Evolutionary conservation across 192 early-diverging fungal species (phyloP).

Genomic region (Mortierella alpina): DNA sequence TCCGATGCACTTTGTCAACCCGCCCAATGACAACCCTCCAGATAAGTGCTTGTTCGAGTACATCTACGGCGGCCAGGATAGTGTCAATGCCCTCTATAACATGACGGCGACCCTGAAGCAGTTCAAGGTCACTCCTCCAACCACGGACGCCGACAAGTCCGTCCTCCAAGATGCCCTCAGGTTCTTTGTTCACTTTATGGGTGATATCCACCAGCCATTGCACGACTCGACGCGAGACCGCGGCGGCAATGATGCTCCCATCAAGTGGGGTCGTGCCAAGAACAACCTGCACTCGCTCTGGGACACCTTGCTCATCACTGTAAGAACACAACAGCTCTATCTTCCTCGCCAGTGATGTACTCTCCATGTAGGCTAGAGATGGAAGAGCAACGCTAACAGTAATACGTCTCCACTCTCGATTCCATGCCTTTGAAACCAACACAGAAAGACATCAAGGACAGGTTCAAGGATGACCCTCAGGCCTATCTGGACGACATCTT

Average conservation of each 20-base stretch:
- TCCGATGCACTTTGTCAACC: conserved; percentile 46
- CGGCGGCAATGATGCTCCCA: conserved; percentile 43
- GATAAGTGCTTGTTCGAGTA: conserved; percentile 34
- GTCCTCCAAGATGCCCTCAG: conserved; percentile 38
- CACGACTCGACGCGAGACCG: conserved; percentile 39
- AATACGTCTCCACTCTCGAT: background rate
- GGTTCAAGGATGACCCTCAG: conserved; percentile 27
- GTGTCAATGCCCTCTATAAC: conserved; percentile 55
- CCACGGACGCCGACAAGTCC: background rate
- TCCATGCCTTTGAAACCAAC: background rate
- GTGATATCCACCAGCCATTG: conserved; percentile 61
- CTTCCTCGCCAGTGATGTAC: too few relatives aligned
- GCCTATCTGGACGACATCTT: conserved; percentile 47
- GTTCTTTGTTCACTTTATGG: conserved; percentile 61
- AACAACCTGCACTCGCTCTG: conserved; percentile 51
- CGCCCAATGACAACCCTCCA: conserved; percentile 50
- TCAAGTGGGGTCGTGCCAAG: conserved; percentile 40
- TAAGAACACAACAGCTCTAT: conserved; percentile 9
- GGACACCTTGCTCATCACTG: conserved; percentile 47
- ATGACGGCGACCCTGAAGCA: conserved; percentile 47
- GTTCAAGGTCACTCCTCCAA: conserved; percentile 27
- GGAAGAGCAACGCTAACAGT: background rate
- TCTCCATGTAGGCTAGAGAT: too few relatives aligned
- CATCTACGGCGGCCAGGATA: conserved; percentile 27
- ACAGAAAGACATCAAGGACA: conserved; percentile 40